A percentile compares a stretch with the other conserved stretches of the same genome.
phyloP scores from a whole-genome alignment of 176 grass and related monocot species.

The Aegilops longissima region DNA sequence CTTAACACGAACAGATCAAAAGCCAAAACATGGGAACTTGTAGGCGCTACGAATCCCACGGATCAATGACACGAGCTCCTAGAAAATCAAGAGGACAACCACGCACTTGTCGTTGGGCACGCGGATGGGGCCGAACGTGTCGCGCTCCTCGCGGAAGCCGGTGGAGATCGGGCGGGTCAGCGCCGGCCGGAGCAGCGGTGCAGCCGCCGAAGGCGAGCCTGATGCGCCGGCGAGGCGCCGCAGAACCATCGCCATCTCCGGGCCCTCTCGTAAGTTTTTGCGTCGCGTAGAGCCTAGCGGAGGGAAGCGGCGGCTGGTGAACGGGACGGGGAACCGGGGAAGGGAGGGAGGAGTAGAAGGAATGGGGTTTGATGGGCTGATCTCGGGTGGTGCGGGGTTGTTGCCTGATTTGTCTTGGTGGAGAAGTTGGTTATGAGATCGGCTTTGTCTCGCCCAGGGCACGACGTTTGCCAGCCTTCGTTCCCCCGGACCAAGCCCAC shows the following conservation, averaged over 20 bases:
- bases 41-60: background rate
- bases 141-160: conserved; percentile 83
- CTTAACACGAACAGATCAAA: conserved; percentile 17
- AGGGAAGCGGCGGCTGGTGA: conserved; percentile 33
- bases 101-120: conserved; percentile 85
- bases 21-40: background rate
- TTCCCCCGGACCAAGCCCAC: too few species aligned
- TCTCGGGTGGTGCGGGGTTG: conserved; percentile 16
- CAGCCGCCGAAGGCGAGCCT: conserved; percentile 25
- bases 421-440: conserved; percentile 19
- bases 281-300: background rate
- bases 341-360: background rate
- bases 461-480: too few species aligned
- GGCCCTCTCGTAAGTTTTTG: background rate
- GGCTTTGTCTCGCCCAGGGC: background rate
- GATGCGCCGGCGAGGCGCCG: conserved; percentile 50
- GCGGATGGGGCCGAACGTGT: conserved; percentile 86
- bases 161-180: conserved; percentile 63
- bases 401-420: conserved; percentile 24
- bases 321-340: background rate
- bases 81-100: background rate
- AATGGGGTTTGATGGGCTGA: background rate
- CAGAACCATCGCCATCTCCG: conserved; percentile 69
- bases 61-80: background rate
- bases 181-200: conserved; percentile 47